phyloP scores from a whole-genome alignment of 2,329 filamentous ascomycete species.

The Coniochaeta sp. region DNA sequence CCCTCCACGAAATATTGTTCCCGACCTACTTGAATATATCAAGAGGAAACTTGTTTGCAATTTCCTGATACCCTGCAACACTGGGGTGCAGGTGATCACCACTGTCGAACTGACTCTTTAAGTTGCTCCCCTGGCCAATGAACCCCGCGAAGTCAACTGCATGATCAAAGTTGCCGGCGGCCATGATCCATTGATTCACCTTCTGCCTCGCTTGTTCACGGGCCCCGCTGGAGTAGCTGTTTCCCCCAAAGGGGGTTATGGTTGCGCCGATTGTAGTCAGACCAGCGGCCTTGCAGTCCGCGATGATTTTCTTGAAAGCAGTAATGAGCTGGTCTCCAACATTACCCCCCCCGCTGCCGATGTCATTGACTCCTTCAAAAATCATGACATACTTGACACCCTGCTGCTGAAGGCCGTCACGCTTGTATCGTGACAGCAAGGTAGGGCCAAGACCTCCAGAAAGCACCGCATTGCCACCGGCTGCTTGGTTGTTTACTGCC shows the following conservation, averaged over 20 bases:
- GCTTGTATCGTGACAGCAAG: conserved; percentile 51
- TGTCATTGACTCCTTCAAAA: conserved; percentile 65
- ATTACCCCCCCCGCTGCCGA: conserved; percentile 43
- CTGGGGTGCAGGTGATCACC: conserved; percentile 62
- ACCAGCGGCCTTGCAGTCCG: conserved; percentile 44
- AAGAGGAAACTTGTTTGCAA: conserved; percentile 53
- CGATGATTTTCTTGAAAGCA: conserved; percentile 52
- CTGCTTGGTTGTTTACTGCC: conserved; percentile 57
- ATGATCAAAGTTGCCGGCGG: conserved; percentile 48
- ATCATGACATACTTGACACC: conserved; percentile 56
- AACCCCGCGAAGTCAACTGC: conserved; percentile 56
- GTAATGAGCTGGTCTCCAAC: conserved; percentile 45
- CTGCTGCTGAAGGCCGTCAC: conserved; percentile 54
- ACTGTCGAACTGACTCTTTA: conserved; percentile 46
- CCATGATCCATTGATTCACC: conserved; percentile 56
- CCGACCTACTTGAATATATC: conserved; percentile 38
- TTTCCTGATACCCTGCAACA: conserved; percentile 48
- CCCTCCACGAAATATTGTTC: too few relatives aligned
- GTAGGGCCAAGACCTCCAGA: conserved; percentile 56
- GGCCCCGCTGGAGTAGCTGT: conserved; percentile 43
- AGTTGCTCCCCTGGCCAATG: conserved; percentile 41
- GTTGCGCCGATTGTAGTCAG: conserved; percentile 56
- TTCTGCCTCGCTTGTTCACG: conserved; percentile 49
- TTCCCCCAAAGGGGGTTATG: conserved; percentile 55
- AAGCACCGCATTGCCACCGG: conserved; percentile 61